phyloP scores from a whole-genome alignment of 23 red algal genomes.

The Gracilaria domingensis region DNA sequence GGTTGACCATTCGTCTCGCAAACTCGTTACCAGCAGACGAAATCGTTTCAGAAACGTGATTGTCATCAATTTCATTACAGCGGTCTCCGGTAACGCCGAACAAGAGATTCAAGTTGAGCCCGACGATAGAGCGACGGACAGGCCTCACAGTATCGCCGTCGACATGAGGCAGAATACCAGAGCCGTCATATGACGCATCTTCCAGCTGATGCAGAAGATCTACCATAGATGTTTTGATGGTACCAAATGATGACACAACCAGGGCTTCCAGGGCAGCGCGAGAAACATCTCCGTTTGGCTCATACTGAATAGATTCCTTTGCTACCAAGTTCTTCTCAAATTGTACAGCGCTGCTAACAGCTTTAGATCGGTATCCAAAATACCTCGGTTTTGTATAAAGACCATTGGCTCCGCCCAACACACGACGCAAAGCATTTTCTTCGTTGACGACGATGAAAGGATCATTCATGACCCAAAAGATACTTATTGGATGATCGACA shows the following conservation, averaged over 20 bases:
- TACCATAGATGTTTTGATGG: slow-evolving; percentile 50
- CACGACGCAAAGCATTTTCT: slow-evolving; percentile 63
- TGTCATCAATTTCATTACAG: slow-evolving; percentile 3
- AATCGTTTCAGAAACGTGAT: slow-evolving; percentile 62
- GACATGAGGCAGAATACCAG: background rate
- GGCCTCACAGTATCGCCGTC: background rate
- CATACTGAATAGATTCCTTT: slow-evolving; percentile 46
- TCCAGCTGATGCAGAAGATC: slow-evolving; percentile 31
- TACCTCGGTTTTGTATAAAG: slow-evolving; percentile 92
- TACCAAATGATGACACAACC: slow-evolving; percentile 47
- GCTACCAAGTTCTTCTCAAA: slow-evolving; percentile 33
- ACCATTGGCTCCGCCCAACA: slow-evolving; percentile 77
- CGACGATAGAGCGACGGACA: slow-evolving; percentile 51
- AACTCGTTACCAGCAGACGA: slow-evolving; percentile 89
- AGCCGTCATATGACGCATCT: background rate
- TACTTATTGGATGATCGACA: slow-evolving; percentile 71
- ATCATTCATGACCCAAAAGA: slow-evolving; percentile 86
- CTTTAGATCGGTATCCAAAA: slow-evolving; percentile 95
- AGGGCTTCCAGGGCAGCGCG: slow-evolving; percentile 77
- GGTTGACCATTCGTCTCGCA: slow-evolving; percentile 88
- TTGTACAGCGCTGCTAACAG: slow-evolving; percentile 79
- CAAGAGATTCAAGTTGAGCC: slow-evolving; percentile 86
- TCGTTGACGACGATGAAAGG: slow-evolving; percentile 94
- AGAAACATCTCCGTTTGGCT: slow-evolving; percentile 61
- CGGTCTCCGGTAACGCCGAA: slow-evolving; percentile 42